Percentiles rank a stretch among this genome's conserved stretches.
phyloP scores from a whole-genome alignment of 441 rosid species.

The Croton laevigatus region DNA sequence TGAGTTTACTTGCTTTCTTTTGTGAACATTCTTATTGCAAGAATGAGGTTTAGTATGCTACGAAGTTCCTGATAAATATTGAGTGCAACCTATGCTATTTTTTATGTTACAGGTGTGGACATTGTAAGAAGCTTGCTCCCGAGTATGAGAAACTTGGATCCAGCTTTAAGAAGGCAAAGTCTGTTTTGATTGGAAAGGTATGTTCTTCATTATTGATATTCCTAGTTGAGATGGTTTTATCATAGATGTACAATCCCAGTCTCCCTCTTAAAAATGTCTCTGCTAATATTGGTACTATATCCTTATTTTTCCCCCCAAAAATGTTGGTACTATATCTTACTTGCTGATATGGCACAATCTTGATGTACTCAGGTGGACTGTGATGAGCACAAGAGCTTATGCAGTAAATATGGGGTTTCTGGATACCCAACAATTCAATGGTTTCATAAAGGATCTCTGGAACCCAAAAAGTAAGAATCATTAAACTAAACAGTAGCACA shows the following conservation, averaged over 20 bases:
- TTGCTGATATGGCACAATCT: conserved; percentile 1
- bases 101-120: conserved; percentile 70
- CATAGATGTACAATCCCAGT: not conserved
- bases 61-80: not conserved
- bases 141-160: conserved; percentile 87
- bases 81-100: not conserved
- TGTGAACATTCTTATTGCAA: no score
- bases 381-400: conserved; percentile 78
- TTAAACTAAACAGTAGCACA: not conserved
- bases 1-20: not conserved
- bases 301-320: no score
- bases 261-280: not conserved
- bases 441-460: conserved; percentile 95
- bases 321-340: not conserved
- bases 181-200: conserved; percentile 88
- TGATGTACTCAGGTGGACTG: conserved; percentile 72
- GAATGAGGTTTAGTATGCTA: not conserved
- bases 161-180: conserved; percentile 87
- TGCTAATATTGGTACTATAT: not conserved
- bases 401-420: conserved; percentile 81
- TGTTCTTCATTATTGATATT: conserved; percentile 4
- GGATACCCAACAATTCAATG: conserved; percentile 92
- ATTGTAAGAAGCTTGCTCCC: conserved; percentile 95
- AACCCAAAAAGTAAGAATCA: conserved; percentile 70
- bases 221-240: no score